Percentiles rank a stretch among this genome's conserved stretches.
Conservation (phyloP, 148 eudicot genomes). For the Pharnaceum exiguum region DNA sequence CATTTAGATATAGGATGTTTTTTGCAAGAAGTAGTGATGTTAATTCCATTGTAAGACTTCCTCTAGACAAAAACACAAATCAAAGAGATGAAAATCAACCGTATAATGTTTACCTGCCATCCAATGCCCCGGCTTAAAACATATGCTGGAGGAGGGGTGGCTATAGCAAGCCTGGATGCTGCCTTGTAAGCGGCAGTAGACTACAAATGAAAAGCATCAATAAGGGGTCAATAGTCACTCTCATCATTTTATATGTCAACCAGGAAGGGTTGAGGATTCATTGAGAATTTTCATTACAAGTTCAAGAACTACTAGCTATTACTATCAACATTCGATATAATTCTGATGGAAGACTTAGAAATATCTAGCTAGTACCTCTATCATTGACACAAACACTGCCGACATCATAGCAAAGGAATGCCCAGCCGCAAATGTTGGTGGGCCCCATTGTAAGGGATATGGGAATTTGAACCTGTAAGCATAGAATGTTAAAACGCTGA, state of each 20-base stretch:
- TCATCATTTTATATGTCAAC: too few species aligned
- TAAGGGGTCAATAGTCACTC: too few species aligned
- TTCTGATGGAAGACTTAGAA: background rate
- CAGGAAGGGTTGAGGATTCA: too few species aligned
- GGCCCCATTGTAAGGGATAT: slow-evolving; percentile 98
- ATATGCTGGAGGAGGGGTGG: slow-evolving; percentile 99
- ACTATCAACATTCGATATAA: background rate
- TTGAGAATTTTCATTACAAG: too few species aligned
- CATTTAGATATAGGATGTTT: too few species aligned
- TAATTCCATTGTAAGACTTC: too few species aligned
- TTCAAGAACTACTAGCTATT: too few species aligned
- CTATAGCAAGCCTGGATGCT: slow-evolving; percentile 97
- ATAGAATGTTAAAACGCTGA: slow-evolving; percentile 1
- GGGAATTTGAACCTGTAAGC: slow-evolving; percentile 85
- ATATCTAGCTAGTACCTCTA: slow-evolving; percentile 58
- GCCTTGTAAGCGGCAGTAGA: slow-evolving; percentile 96
- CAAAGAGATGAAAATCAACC: background rate
- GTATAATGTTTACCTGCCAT: slow-evolving; percentile 73
- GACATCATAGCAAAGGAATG: slow-evolving; percentile 98
- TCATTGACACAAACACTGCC: slow-evolving; percentile 92
- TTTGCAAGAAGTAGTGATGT: background rate
- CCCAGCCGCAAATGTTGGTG: slow-evolving; percentile 93
- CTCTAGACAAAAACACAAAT: background rate
- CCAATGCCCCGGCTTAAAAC: slow-evolving; percentile 98
- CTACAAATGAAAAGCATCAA: slow-evolving; percentile 30